A percentile compares a stretch with the other conserved stretches of the same genome.
Conservation (phyloP, 495 filamentous ascomycete species). For the Neurospora sp. region DNA sequence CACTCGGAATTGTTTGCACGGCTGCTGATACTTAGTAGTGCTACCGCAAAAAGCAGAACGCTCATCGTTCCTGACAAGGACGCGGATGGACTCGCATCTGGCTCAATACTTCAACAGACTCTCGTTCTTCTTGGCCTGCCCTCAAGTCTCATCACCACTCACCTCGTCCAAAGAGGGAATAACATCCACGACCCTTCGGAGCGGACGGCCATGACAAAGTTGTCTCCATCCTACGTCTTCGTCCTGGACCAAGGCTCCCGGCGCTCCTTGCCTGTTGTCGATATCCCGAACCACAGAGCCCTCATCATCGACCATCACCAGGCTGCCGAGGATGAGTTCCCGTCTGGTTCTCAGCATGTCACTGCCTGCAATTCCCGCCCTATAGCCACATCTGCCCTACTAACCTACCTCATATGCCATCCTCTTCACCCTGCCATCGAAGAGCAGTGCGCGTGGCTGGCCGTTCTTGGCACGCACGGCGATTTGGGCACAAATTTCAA, state of each 20-base stretch:
- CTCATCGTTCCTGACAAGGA: conserved; percentile 54
- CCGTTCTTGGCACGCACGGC: conserved; percentile 49
- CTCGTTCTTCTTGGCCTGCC: conserved; percentile 41
- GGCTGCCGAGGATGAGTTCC: conserved; percentile 39
- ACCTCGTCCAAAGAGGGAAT: conserved; percentile 42
- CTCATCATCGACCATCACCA: conserved; percentile 53
- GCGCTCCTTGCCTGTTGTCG: conserved; percentile 36
- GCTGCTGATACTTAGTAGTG: conserved; percentile 6
- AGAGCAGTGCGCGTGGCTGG: conserved; percentile 40
- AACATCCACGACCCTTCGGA: conserved; percentile 40
- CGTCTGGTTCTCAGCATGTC: conserved; percentile 35
- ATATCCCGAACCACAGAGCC: conserved; percentile 21
- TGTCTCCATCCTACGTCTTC: conserved; percentile 42
- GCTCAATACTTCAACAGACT: conserved; percentile 46
- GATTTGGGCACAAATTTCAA: conserved; percentile 48
- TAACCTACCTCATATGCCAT: conserved; percentile 48
- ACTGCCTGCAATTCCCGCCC: conserved; percentile 47
- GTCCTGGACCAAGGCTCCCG: conserved; percentile 51
- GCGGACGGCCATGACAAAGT: conserved; percentile 32
- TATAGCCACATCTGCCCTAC: conserved; percentile 44
- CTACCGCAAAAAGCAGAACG: conserved; percentile 16
- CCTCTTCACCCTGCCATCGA: conserved; percentile 35
- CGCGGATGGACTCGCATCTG: conserved; percentile 49
- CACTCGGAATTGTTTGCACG: neutral
- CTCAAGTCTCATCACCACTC: conserved; percentile 34